Conservation (phyloP, 192 early-diverging fungal genomes). For the Cetraspora pellucida region DNA sequence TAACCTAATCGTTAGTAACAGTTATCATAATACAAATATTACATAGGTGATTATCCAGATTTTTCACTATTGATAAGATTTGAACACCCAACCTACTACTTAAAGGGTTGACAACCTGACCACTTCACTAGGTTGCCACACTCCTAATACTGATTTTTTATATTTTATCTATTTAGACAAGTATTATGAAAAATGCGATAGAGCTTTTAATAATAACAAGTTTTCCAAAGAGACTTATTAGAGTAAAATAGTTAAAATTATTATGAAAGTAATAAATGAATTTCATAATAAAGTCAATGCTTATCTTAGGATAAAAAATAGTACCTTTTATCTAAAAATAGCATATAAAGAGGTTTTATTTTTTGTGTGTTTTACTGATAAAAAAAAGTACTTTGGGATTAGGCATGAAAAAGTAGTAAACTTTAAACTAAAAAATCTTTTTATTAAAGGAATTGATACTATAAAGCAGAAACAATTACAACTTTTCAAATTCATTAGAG, state of each 20-base stretch:
- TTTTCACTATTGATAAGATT: too few species aligned
- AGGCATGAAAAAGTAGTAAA: neutral
- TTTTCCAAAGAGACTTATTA: neutral
- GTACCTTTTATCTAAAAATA: too few species aligned
- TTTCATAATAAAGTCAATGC: constrained; percentile 15
- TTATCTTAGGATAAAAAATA: constrained; percentile 15
- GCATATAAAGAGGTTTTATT: constrained; percentile 30
- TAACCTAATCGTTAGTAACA: too few species aligned
- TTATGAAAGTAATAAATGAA: constrained; percentile 19
- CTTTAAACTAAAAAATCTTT: constrained; percentile 20
- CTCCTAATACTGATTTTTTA: constrained; percentile 24
- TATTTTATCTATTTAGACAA: constrained; percentile 9
- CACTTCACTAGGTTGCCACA: too few species aligned
- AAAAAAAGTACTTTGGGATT: constrained; percentile 16
- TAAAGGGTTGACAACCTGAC: too few species aligned
- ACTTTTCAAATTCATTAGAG: neutral
- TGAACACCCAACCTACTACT: too few species aligned
- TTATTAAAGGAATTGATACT: constrained; percentile 24
- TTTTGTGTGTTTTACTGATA: constrained; percentile 18
- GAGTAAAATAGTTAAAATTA: constrained; percentile 26
- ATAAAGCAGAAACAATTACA: neutral
- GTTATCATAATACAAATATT: too few species aligned
- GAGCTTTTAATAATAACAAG: neutral
- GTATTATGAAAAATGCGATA: too few species aligned
- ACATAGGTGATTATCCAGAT: too few species aligned